phyloP scores from a whole-genome alignment of 1,284 basidiomycete species.

The Ustilago loliicola region DNA sequence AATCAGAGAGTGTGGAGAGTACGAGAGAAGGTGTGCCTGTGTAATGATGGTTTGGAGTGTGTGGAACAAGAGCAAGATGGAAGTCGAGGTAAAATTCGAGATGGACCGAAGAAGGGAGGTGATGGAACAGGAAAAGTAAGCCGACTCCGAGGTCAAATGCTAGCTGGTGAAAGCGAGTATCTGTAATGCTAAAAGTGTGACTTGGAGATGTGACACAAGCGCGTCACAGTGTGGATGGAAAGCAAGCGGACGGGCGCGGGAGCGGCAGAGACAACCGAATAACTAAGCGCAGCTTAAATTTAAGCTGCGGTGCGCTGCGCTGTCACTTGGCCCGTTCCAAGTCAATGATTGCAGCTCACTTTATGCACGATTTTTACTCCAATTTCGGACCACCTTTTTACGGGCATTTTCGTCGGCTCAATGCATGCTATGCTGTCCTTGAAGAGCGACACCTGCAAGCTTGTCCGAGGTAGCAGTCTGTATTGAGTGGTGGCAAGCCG shows the following conservation, averaged over 20 bases:
- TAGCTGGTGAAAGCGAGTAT: not conserved
- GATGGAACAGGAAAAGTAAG: not conserved
- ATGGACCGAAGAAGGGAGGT: too few species aligned
- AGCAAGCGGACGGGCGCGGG: not conserved
- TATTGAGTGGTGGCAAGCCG: too few species aligned
- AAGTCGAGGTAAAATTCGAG: not conserved
- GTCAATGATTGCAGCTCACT: not conserved
- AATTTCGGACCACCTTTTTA: not conserved
- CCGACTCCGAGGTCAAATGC: not conserved
- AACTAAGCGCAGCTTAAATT: constrained; percentile 2
- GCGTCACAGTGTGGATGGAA: constrained; percentile 4
- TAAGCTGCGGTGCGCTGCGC: constrained; percentile 7
- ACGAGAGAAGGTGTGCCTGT: not conserved
- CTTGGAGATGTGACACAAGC: constrained; percentile 3
- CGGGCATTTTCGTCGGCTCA: too few species aligned
- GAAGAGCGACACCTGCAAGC: too few species aligned
- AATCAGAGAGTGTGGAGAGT: not conserved
- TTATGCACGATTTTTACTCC: not conserved
- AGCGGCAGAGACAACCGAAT: not conserved
- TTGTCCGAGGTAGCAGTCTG: too few species aligned
- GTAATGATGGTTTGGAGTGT: too few species aligned
- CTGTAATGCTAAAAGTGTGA: not conserved
- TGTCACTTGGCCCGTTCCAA: constrained; percentile 4
- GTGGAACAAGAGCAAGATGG: not conserved
- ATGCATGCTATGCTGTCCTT: too few species aligned